A percentile compares a stretch with the other conserved stretches of the same genome.
Evolutionary conservation across 768 basidiomycete genomes (phyloP).

Genomic region (Leccinum uliginosum): DNA sequence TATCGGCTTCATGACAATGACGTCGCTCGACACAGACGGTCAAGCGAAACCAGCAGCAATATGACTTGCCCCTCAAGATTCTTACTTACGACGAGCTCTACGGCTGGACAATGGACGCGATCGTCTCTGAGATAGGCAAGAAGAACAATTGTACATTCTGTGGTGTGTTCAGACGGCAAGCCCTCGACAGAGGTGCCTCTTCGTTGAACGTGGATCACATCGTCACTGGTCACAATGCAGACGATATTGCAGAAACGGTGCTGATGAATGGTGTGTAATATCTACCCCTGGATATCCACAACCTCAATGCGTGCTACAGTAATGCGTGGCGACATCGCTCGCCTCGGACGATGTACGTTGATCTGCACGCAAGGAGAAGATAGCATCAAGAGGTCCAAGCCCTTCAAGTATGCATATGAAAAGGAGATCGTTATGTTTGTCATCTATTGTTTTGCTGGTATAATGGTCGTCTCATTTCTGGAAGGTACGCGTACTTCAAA

Average conservation of each 20-base stretch:
- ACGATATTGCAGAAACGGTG: slow-evolving; percentile 98
- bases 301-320: slow-evolving; percentile 46
- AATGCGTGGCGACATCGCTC: slow-evolving; percentile 95
- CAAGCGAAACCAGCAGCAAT: slow-evolving; percentile 94
- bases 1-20: slow-evolving; percentile 1
- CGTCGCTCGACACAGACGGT: slow-evolving; percentile 65
- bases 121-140: slow-evolving; percentile 90
- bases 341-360: slow-evolving; percentile 87
- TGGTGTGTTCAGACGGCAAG: slow-evolving; percentile 95
- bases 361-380: slow-evolving; percentile 97
- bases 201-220: slow-evolving; percentile 92
- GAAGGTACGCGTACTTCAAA: slow-evolving; percentile 98
- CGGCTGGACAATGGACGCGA: slow-evolving; percentile 98
- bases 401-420: slow-evolving; percentile 99
- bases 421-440: slow-evolving; percentile 98
- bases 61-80: slow-evolving; percentile 93
- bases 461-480: slow-evolving; percentile 6
- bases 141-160: slow-evolving; percentile 99
- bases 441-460: background rate
- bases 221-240: slow-evolving; percentile 98
- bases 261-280: slow-evolving; percentile 88
- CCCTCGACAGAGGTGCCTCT: slow-evolving; percentile 90
- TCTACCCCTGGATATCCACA: background rate
- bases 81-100: slow-evolving; percentile 94
- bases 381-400: slow-evolving; percentile 94